A percentile compares a stretch with the other conserved stretches of the same genome.
These are phyloP conservation scores for Fusarium sp. DNA, from an alignment of 2,329 filamentous ascomycete genomes.

Conservation along the genomic window DNA sequence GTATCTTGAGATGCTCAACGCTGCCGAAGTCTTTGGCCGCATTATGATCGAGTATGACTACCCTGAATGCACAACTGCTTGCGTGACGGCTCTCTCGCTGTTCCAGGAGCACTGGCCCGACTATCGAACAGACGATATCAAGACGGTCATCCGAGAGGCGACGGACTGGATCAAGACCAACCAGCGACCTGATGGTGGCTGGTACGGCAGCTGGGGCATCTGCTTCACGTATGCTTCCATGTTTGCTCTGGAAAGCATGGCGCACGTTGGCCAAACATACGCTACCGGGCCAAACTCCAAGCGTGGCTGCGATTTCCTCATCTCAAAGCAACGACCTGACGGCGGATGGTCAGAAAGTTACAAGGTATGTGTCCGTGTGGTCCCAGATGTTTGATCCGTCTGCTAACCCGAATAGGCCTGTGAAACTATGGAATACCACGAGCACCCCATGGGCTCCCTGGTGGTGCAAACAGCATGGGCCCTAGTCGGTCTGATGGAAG, in stretches of 20 bases:
- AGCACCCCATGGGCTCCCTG: slow-evolving; percentile 83
- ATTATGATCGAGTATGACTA: slow-evolving; percentile 99
- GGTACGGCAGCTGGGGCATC: slow-evolving; percentile 98
- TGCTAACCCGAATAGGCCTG: slow-evolving; percentile 70
- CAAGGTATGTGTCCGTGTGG: slow-evolving; percentile 63
- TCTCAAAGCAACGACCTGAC: slow-evolving; percentile 87
- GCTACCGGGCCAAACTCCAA: slow-evolving; percentile 79
- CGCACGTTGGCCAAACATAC: slow-evolving; percentile 86
- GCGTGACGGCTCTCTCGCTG: slow-evolving; percentile 87
- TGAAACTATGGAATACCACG: slow-evolving; percentile 81
- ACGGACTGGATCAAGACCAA: slow-evolving; percentile 86
- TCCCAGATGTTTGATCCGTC: not conserved
- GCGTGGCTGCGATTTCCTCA: slow-evolving; percentile 86
- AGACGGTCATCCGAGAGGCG: slow-evolving; percentile 79
- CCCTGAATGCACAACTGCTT: slow-evolving; percentile 96
- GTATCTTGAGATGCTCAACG: slow-evolving; percentile 88
- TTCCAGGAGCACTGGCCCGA: slow-evolving; percentile 87
- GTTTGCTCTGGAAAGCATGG: slow-evolving; percentile 93
- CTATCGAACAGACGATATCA: slow-evolving; percentile 84
- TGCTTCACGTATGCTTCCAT: slow-evolving; percentile 98
- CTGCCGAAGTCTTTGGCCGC: slow-evolving; percentile 93
- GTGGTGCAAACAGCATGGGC: slow-evolving; percentile 98
- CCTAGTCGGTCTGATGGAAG: slow-evolving; percentile 85
- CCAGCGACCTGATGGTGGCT: slow-evolving; percentile 88
- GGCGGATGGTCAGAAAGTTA: slow-evolving; percentile 99